phyloP scores from a whole-genome alignment of 495 filamentous ascomycete genomes.

The Talaromyces borbonicus region DNA sequence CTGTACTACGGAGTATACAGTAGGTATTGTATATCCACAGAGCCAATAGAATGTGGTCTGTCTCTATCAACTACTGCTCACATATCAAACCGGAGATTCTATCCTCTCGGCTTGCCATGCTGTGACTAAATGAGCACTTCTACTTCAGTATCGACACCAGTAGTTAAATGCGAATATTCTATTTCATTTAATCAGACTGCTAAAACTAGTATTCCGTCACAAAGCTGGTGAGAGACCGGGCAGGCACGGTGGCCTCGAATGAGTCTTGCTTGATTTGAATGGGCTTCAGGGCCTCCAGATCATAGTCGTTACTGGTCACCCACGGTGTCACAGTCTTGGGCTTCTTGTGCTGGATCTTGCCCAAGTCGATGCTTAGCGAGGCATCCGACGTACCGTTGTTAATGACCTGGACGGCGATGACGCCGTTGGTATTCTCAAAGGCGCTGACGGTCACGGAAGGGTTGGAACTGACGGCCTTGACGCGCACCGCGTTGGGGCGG shows the following conservation, averaged over 20 bases:
- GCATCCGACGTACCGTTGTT: constrained; percentile 26
- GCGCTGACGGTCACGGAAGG: constrained; percentile 30
- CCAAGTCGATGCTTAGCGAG: neutral
- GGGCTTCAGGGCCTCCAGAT: constrained; percentile 6
- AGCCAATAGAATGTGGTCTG: too few species aligned
- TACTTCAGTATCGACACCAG: too few species aligned
- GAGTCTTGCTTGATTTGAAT: neutral
- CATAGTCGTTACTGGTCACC: constrained; percentile 13
- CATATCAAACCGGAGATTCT: too few species aligned
- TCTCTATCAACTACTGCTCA: too few species aligned
- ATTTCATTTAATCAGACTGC: too few species aligned
- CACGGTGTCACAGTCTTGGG: constrained; percentile 7
- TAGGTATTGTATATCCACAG: too few species aligned
- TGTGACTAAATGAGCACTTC: too few species aligned
- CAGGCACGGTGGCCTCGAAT: constrained; percentile 9
- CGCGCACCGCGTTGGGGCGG: constrained; percentile 35
- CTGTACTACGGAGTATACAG: too few species aligned
- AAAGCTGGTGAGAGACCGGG: constrained; percentile 10
- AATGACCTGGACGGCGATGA: constrained; percentile 32
- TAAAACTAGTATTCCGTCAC: neutral
- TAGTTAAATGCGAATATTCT: too few species aligned
- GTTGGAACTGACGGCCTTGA: constrained; percentile 24
- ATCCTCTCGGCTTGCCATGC: too few species aligned
- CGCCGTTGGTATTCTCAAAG: constrained; percentile 38
- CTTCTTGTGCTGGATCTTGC: neutral